phyloP scores from a whole-genome alignment of 2,329 filamentous ascomycete species.

The Achaetomium macrosporum region DNA sequence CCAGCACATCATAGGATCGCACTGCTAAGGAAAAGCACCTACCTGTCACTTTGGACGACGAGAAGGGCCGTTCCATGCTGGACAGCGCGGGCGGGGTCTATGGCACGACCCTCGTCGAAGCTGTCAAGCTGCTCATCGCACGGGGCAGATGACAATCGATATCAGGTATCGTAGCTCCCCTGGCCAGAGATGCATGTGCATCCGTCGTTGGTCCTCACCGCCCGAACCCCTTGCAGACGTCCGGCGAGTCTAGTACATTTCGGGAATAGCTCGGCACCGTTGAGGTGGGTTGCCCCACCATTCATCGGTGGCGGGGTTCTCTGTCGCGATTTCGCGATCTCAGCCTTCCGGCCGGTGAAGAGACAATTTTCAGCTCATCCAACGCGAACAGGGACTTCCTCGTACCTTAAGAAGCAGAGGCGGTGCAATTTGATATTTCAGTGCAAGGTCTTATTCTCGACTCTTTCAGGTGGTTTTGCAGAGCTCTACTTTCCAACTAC shows the following conservation, averaged over 20 bases:
- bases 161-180: too few species aligned
- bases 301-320: background rate
- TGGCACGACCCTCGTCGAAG: slow-evolving; percentile 22
- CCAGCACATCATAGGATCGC: slow-evolving; percentile 3
- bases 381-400: too few species aligned
- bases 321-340: slow-evolving; percentile 1
- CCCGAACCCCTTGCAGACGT: slow-evolving; percentile 2
- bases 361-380: slow-evolving; percentile 10
- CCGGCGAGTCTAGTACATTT: background rate
- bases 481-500: background rate
- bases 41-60: slow-evolving; percentile 75
- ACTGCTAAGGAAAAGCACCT: slow-evolving; percentile 22
- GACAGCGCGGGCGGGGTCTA: slow-evolving; percentile 31
- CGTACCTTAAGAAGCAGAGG: too few species aligned
- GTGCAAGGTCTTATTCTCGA: background rate
- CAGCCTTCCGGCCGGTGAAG: slow-evolving; percentile 2
- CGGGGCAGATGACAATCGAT: background rate
- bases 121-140: background rate
- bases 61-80: slow-evolving; percentile 60
- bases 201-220: slow-evolving; percentile 3
- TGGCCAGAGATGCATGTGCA: background rate
- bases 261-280: slow-evolving; percentile 6
- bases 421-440: too few species aligned
- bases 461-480: background rate
- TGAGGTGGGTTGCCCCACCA: slow-evolving; percentile 3